Evolutionary conservation across 2,329 filamentous ascomycete species (phyloP).

Genomic region (Coccinonectria pachysandricola): DNA sequence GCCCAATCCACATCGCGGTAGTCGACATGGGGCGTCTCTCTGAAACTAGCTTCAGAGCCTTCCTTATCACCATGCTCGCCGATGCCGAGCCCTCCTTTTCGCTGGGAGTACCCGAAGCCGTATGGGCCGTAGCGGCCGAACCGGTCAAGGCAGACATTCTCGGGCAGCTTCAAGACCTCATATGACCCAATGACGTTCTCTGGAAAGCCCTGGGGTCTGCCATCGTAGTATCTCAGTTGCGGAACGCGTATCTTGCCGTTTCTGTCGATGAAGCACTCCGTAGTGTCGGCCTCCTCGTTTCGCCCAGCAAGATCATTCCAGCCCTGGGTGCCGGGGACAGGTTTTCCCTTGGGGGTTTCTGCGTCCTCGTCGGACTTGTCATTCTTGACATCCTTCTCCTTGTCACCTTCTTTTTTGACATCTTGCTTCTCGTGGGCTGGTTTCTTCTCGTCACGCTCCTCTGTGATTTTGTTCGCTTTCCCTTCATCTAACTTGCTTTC

Average conservation of each 20-base stretch:
- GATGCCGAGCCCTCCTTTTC: conserved; percentile 72
- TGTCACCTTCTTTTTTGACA: too few species aligned
- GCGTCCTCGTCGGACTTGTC: conserved; percentile 1
- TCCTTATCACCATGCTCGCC: conserved; percentile 76
- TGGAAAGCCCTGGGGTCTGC: conserved; percentile 75
- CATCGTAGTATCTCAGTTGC: conserved; percentile 60
- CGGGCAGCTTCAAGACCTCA: conserved; percentile 62
- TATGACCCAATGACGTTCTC: conserved; percentile 82
- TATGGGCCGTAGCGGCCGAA: conserved; percentile 85
- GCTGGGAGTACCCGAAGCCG: conserved; percentile 73
- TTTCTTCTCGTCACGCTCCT: too few species aligned
- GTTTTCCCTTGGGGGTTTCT: conserved; percentile 9
- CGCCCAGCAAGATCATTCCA: conserved; percentile 25
- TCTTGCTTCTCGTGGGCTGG: too few species aligned
- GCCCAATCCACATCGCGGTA: conserved; percentile 72
- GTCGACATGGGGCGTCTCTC: conserved; percentile 59
- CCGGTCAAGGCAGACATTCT: conserved; percentile 88
- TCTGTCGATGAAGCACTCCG: conserved; percentile 70
- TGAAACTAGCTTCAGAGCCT: conserved; percentile 72
- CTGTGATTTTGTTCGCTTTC: too few species aligned
- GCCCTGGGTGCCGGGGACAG: conserved; percentile 19
- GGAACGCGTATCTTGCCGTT: conserved; percentile 58
- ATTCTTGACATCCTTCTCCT: conserved; percentile 7
- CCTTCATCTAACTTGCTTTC: conserved; percentile 6
- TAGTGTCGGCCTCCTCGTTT: conserved; percentile 40